Base-by-base conservation (phyloP, 306 rosid species). In the Leucaena leucocephala region DNA sequence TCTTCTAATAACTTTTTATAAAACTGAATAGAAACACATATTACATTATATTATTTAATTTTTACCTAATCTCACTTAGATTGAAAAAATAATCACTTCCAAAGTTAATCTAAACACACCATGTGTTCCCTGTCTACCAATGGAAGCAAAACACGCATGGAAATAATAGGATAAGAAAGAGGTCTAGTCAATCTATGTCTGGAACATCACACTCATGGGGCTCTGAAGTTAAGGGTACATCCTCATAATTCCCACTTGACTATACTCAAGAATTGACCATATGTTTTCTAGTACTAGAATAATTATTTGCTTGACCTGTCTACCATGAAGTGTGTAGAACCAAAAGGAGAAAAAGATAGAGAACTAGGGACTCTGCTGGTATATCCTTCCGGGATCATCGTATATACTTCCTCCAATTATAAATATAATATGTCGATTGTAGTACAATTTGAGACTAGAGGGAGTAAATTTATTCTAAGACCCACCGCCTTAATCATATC, bases 131-230 rank as follows among this genome's bases (percentile, higher is more conserved):
- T 8, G 45, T 68, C 39, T 45, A 16, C 65, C 62, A 42, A 63
- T 70, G 34, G 52, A 59, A 81, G 80, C 27, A 42, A 54, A 36
- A 42, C 74, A 50, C 22, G 35, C 15, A 6, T 7, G 46, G 40
- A 27, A 27, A 67, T 33, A 68, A 10, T 6, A 36, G 27, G 52
- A 71, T 46, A 71, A 35, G 65, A 46, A 52, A 8, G 9, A 17
- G 11, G 80, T 74, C 71, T 6, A 38, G 15, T 57, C 74, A 16
- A 7, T 38, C 64, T 8, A 27, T 58, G 33, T 55, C 35, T 59
- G 17, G 27, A 50, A 34, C 39, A 36, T 49, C 8, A 64, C 21
- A 21, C 19, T 52, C 49, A 27, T 27, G 27, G 27, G 27, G 27
- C 27, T 27, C 27, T 27, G 27, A 27, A 27, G 27, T 27, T 27